These are phyloP conservation scores for Choanephora cucurbitarum DNA, from an alignment of 371 early-diverging fungal species.

Conservation along the genomic window DNA sequence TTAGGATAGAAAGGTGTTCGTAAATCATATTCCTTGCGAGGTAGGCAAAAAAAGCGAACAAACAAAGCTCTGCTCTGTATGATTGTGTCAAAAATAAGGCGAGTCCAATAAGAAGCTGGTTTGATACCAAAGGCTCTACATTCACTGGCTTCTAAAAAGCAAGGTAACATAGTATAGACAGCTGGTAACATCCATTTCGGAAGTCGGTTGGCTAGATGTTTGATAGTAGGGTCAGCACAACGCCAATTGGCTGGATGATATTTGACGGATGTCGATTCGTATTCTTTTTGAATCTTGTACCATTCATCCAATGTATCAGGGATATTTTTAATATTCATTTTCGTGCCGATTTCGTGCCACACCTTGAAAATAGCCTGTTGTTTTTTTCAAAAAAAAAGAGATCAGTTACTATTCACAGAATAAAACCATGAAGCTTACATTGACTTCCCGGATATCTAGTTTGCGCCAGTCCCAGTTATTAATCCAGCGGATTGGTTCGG, in stretches of 20 bases:
- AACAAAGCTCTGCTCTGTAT: constrained; percentile 19
- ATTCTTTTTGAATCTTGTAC: constrained; percentile 30
- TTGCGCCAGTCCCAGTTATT: constrained; percentile 52
- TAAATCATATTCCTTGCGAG: constrained; percentile 17
- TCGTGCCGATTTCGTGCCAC: constrained; percentile 43
- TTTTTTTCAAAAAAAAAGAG: background rate
- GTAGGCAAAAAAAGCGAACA: constrained; percentile 25
- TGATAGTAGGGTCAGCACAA: constrained; percentile 28
- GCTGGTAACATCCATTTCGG: constrained; percentile 19
- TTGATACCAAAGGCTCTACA: constrained; percentile 25
- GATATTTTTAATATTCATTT: constrained; percentile 56
- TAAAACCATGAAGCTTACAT: constrained; percentile 25
- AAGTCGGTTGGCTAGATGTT: constrained; percentile 18
- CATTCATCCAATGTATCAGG: constrained; percentile 50
- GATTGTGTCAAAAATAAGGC: constrained; percentile 9
- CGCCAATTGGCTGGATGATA: constrained; percentile 29
- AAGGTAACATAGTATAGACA: constrained; percentile 23
- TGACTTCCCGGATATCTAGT: constrained; percentile 45
- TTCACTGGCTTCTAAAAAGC: constrained; percentile 24
- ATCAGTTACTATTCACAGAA: background rate
- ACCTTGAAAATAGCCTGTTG: constrained; percentile 36
- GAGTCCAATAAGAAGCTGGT: constrained; percentile 4
- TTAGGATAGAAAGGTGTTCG: constrained; percentile 29
- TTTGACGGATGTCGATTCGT: constrained; percentile 16
- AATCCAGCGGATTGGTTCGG: constrained; percentile 47